Evolutionary conservation across 306 rosid genomes (phyloP), one percentile per base, ranked within the genome.

Genomic region (Lagenaria siceraria): DNA sequence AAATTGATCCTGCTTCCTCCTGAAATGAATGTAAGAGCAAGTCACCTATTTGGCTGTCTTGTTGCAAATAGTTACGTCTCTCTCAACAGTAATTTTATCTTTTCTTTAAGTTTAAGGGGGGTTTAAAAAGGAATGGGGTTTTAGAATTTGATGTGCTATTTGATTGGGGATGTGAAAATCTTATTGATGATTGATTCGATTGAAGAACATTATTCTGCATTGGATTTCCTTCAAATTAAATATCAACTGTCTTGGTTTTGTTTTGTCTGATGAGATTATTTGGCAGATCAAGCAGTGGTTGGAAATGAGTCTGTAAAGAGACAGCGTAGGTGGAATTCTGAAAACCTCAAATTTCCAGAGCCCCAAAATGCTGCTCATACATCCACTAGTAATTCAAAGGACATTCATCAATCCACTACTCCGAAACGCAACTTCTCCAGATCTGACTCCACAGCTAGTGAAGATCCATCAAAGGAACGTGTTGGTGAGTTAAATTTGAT

Each of bases 311-410:
- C 97, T 54, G 56, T 82, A 46, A 96, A 96, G 87, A 89, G 98
- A 91, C 94, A 87, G 78, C 96, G 99, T 14, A 87, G 92, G 87
- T 96, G 99, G 99, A 90, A 84, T 76, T 43, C 87, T 81, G 99
- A 90, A 75, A 77, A 74, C 75, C 69, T 82, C 51, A 90, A 90
- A 83, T 86, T 85, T 75, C 80, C 89, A 49, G 92, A 89, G 82
- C 84, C 87, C 4, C 91, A 86, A 74, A 83, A 81, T 71, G 59
- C 92, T 75, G 78, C 74, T 58, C 84, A 82, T 77, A 84, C 89
- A 75, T 73, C 87, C 64, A 78, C 80, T 5, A 83, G 85, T 60
- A 90, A 87, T 2, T 90, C 93, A 70, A 96, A 82, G 86, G 89
- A 89, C 51, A 83, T 76, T 74, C 73, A 66, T 74, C 87, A 81